phyloP scores from a whole-genome alignment of 2,329 filamentous ascomycete species.

The Diaporthe citriasiana region DNA sequence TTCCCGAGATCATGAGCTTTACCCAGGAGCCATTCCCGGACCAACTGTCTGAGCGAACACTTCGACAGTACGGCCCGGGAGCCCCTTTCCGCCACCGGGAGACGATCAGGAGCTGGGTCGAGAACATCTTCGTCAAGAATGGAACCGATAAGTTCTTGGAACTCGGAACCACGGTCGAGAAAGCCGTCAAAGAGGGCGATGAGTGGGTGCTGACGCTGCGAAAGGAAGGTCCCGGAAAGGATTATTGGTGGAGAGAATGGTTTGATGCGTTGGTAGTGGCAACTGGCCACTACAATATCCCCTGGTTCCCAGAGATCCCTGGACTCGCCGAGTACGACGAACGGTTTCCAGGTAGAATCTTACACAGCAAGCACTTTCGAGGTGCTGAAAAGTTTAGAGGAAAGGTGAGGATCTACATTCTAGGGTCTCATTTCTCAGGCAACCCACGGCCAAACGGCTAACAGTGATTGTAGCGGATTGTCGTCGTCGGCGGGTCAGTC shows the following conservation, averaged over 20 bases:
- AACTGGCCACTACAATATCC: slow-evolving; percentile 57
- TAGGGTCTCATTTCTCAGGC: fast-evolving
- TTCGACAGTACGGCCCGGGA: slow-evolving; percentile 63
- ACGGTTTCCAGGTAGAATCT: slow-evolving; percentile 53
- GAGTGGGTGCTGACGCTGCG: slow-evolving; percentile 66
- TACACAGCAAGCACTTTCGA: slow-evolving; percentile 57
- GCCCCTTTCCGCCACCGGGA: slow-evolving; percentile 70
- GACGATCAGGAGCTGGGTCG: slow-evolving; percentile 67
- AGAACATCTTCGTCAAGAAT: slow-evolving; percentile 53
- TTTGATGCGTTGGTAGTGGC: slow-evolving; percentile 58
- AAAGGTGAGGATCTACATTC: slow-evolving; percentile 40
- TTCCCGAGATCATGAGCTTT: slow-evolving; percentile 67
- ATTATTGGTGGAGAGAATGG: slow-evolving; percentile 55
- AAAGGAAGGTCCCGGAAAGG: slow-evolving; percentile 55
- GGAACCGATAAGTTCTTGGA: slow-evolving; percentile 55
- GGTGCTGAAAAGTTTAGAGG: slow-evolving; percentile 47
- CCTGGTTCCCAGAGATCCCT: slow-evolving; percentile 54
- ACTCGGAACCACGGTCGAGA: slow-evolving; percentile 70
- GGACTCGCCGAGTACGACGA: slow-evolving; percentile 55
- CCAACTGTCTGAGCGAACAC: slow-evolving; percentile 57
- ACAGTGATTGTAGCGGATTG: slow-evolving; percentile 56
- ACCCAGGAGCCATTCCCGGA: slow-evolving; percentile 64
- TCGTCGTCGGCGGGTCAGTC: slow-evolving; percentile 71
- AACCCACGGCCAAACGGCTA: neutral
- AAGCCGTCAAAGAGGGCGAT: slow-evolving; percentile 59